Conservation (phyloP, 495 filamentous ascomycete species). For the Saxispiralis lemnorum region DNA sequence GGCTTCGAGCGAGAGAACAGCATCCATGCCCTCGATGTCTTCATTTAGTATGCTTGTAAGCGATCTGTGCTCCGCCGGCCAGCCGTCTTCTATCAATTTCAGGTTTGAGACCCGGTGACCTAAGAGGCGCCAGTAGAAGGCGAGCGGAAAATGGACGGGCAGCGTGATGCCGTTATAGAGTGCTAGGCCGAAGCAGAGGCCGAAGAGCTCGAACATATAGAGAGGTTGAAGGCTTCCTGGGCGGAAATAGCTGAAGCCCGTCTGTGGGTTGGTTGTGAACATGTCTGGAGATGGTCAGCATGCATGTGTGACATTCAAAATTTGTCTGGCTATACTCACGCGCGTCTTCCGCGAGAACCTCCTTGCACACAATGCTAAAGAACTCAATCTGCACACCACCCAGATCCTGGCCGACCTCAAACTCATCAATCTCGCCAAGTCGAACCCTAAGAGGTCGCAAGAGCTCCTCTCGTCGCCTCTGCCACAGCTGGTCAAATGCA, state of each 20-base stretch:
- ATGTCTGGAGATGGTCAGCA: conserved; percentile 18
- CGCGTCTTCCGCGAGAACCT: conserved; percentile 58
- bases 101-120: conserved; percentile 23
- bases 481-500: conserved; percentile 76
- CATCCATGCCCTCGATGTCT: not conserved
- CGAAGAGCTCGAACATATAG: conserved; percentile 81
- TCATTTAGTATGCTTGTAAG: not conserved
- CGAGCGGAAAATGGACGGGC: conserved; percentile 69
- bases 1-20: conserved; percentile 8
- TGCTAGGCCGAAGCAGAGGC: conserved; percentile 74
- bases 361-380: conserved; percentile 62
- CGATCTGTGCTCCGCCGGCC: conserved; percentile 61
- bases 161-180: conserved; percentile 86
- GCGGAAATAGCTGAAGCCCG: conserved; percentile 71
- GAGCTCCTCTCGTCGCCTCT: conserved; percentile 63
- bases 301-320: not conserved
- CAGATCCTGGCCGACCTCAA: conserved; percentile 81
- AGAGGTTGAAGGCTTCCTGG: conserved; percentile 61
- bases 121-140: conserved; percentile 67
- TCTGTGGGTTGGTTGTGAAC: conserved; percentile 58
- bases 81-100: conserved; percentile 57
- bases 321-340: conserved; percentile 31
- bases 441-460: conserved; percentile 74
- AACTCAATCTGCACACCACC: conserved; percentile 94
- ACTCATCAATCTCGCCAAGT: conserved; percentile 50